Base-by-base conservation (phyloP, 768 basidiomycete species). In the Obba rivulosa region DNA sequence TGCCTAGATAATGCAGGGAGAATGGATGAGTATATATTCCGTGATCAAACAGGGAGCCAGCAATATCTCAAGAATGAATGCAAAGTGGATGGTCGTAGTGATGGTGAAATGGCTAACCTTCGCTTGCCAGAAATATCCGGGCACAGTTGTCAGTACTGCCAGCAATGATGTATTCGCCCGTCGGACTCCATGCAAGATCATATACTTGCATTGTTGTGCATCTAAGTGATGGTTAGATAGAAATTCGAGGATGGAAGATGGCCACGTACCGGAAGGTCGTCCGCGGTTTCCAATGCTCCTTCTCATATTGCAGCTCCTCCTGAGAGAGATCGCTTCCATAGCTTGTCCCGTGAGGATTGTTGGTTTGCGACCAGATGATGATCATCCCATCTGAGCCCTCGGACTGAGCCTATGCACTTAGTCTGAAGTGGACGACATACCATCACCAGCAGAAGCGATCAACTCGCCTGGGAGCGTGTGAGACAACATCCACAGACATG, bases 111-210 rank as follows among this genome's bases (percentile, higher is more conserved):
- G 20, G 60, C 76, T 43, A 54, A 87, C 89, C 90, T 59, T 92
- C 88, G 9, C 67, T 71, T 3, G 82, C 73, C 16, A 81, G 76
- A 66, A 87, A 94, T 34, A 97, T 83, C 41, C 91, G 72, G 0
- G 95, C 94, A 4, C 85, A 86, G 56, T 97, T 97, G 66, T 99
- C 96, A 8, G 95, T 98, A 62, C 91, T 92, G 3, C 96, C 96
- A n/a, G 92, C 86, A 37, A 99, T 78, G 49, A 99, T 79, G 55
- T 90, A 95, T 54, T 94, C 90, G 25, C 95, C 92, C 16, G 87
- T 85, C 0, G 96, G 96, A 56, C 90, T 92, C 96, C 96, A 99
- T 0, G 93, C 92, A 21, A 99, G 73, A 61, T 99, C 96, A 65
- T 99, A 99, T 5, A 98, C 92, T 65, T 98, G 92, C 80, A 94